Percentiles rank a stretch among this genome's conserved stretches.
phyloP scores from a whole-genome alignment of 2,329 filamentous ascomycete species.

The Penicillium sp. region DNA sequence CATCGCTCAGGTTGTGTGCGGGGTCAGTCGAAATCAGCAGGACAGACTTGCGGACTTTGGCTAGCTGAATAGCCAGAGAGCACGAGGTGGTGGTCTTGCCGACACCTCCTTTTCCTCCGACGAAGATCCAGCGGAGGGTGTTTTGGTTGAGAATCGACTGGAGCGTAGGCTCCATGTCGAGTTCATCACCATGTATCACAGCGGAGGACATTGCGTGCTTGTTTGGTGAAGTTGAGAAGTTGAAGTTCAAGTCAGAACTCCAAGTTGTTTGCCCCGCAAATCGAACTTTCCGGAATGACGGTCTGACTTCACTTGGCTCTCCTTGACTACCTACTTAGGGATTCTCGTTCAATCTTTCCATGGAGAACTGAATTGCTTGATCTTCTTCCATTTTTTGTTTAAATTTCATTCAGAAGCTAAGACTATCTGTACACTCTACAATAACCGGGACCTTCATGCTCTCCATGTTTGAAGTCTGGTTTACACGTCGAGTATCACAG shows the following conservation, averaged over 20 bases:
- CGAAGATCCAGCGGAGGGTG: slow-evolving; percentile 96
- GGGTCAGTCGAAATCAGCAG: slow-evolving; percentile 98
- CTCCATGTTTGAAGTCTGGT: background rate
- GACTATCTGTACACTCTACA: background rate
- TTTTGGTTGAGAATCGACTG: slow-evolving; percentile 94
- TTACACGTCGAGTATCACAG: background rate
- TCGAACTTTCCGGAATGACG: slow-evolving; percentile 37
- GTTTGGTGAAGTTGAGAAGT: slow-evolving; percentile 5
- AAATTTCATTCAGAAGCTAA: background rate
- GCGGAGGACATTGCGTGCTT: slow-evolving; percentile 43
- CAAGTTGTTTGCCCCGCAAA: slow-evolving; percentile 23
- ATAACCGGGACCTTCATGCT: background rate
- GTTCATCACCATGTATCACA: slow-evolving; percentile 58
- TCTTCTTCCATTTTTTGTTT: too few relatives aligned
- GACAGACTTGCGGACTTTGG: slow-evolving; percentile 89
- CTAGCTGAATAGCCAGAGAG: slow-evolving; percentile 95
- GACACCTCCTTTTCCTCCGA: slow-evolving; percentile 96
- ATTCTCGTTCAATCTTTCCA: too few relatives aligned
- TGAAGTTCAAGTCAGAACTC: slow-evolving; percentile 11
- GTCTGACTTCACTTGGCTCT: background rate
- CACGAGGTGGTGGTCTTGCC: slow-evolving; percentile 99
- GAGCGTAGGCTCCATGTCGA: slow-evolving; percentile 80
- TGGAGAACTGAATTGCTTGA: too few relatives aligned
- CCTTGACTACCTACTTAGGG: background rate
- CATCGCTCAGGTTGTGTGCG: slow-evolving; percentile 95